Evolutionary conservation across 441 rosid genomes (phyloP).

Genomic region (Bocquillonia castaneifolia): DNA sequence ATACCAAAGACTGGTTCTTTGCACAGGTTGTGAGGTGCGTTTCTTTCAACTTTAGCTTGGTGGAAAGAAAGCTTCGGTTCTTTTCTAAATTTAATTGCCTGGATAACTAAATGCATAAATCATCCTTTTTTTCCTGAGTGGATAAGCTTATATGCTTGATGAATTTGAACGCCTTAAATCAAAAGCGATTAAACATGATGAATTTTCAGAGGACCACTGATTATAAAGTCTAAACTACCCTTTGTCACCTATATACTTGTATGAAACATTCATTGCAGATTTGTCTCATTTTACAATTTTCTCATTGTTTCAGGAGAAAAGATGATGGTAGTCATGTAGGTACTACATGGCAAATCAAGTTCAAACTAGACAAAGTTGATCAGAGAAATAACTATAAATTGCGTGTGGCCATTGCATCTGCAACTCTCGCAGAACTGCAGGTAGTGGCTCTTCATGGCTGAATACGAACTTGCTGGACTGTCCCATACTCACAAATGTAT

Average conservation of each 20-base stretch:
- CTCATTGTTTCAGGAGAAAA: slow-evolving; percentile 37
- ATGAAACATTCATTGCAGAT: not conserved
- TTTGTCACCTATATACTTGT: not conserved
- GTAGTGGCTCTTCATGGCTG: slow-evolving; percentile 27
- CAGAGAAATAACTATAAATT: slow-evolving; percentile 47
- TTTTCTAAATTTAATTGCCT: slow-evolving; percentile 2
- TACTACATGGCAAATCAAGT: slow-evolving; percentile 83
- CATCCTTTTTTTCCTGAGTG: not conserved
- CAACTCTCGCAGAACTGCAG: slow-evolving; percentile 84
- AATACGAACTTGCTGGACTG: not conserved
- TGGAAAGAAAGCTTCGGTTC: not conserved
- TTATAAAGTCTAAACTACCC: not conserved
- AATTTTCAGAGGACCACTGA: not conserved
- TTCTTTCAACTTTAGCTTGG: slow-evolving; percentile 14
- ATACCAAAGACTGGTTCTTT: slow-evolving; percentile 57
- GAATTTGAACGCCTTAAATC: not conserved
- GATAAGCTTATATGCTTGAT: not conserved
- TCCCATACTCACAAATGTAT: not conserved
- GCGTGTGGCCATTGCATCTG: slow-evolving; percentile 78
- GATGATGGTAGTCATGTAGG: slow-evolving; percentile 41
- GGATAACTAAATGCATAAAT: not conserved
- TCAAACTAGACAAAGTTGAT: slow-evolving; percentile 48
- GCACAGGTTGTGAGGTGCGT: slow-evolving; percentile 61
- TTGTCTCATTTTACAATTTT: not conserved
- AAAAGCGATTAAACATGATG: slow-evolving; percentile 2